phyloP scores from a whole-genome alignment of 768 basidiomycete species.

The Phaffia tasmanica region DNA sequence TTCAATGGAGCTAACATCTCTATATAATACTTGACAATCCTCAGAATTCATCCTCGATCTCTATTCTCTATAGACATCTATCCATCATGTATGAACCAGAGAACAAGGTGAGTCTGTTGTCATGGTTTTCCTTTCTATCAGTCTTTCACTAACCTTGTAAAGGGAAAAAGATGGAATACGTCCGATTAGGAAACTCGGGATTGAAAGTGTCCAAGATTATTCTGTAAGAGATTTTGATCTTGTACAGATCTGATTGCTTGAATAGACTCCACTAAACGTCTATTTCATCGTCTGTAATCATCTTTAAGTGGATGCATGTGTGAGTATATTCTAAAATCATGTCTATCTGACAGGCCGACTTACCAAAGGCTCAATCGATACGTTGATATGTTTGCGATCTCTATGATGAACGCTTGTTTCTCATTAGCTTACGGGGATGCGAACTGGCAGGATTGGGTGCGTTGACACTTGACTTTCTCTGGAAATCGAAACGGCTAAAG shows the following conservation, averaged over 20 bases:
- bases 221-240: slow-evolving; percentile 6
- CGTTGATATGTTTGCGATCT: too few relatives aligned
- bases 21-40: neutral
- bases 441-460: slow-evolving; percentile 4
- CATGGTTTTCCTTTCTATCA: neutral
- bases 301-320: slow-evolving; percentile 3
- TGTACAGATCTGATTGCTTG: too few relatives aligned
- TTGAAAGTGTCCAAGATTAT: slow-evolving; percentile 21
- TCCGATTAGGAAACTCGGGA: slow-evolving; percentile 16
- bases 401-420: neutral
- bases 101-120: neutral
- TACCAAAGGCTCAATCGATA: neutral
- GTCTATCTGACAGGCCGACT: neutral
- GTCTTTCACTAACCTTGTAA: neutral
- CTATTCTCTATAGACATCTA: neutral
- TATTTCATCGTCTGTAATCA: too few relatives aligned
- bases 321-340: neutral
- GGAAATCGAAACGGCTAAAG: too few relatives aligned
- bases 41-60: neutral
- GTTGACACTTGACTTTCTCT: too few relatives aligned
- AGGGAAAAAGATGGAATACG: slow-evolving; percentile 14
- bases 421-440: neutral
- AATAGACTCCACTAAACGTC: too few relatives aligned
- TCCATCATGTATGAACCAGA: slow-evolving; percentile 3
- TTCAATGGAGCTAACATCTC: too few relatives aligned